phyloP scores from a whole-genome alignment of 768 basidiomycete species.

The Pulveroboletus sp. region DNA sequence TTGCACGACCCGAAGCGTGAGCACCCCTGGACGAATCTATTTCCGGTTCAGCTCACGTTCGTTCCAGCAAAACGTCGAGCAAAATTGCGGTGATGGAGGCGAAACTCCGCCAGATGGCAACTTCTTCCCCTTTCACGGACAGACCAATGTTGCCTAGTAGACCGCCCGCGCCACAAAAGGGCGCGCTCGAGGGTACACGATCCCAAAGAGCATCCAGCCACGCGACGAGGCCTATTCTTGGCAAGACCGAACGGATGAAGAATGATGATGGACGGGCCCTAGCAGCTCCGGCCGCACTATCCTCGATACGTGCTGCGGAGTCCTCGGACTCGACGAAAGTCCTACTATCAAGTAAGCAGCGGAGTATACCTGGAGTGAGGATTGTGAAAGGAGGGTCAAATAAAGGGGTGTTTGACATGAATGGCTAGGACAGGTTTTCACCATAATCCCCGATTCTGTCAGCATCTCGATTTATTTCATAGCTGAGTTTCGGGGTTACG shows the following conservation, averaged over 20 bases:
- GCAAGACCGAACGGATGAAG: neutral
- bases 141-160: constrained; percentile 22
- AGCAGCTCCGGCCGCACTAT: neutral
- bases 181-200: neutral
- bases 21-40: constrained; percentile 14
- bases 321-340: constrained; percentile 14
- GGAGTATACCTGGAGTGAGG: constrained; percentile 32
- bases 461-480: constrained; percentile 1
- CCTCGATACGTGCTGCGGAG: constrained; percentile 7
- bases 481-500: constrained; percentile 5
- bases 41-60: constrained; percentile 7
- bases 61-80: constrained; percentile 57
- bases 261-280: neutral
- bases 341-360: constrained; percentile 20
- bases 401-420: constrained; percentile 14
- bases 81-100: constrained; percentile 98
- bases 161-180: constrained; percentile 7
- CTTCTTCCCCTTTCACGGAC: constrained; percentile 19
- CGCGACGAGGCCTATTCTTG: neutral
- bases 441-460: neutral
- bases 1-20: constrained; percentile 47
- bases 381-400: constrained; percentile 24
- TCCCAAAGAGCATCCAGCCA: neutral
- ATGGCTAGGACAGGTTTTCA: constrained; percentile 2
- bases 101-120: constrained; percentile 79